These are phyloP conservation scores for Astrephomene gubernaculifera DNA, from an alignment of 139 green algal species.

Conservation along the genomic window DNA sequence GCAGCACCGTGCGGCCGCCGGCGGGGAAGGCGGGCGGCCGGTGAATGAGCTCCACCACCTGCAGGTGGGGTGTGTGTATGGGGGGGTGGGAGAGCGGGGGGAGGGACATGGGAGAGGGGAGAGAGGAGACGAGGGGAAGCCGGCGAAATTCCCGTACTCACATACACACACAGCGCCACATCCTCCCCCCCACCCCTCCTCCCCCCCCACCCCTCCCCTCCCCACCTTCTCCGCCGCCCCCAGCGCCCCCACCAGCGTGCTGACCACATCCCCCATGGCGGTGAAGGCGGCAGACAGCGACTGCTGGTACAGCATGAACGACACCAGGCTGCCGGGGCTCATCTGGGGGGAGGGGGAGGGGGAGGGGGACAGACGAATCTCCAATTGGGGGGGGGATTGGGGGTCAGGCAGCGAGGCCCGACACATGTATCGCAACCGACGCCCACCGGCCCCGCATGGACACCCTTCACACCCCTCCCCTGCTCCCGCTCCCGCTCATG, in stretches of 20 bases:
- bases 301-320: constrained; percentile 90
- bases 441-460: too few species aligned
- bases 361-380: too few species aligned
- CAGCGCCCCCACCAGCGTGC: constrained; percentile 77
- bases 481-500: not conserved
- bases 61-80: not conserved
- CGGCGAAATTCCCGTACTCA: too few species aligned
- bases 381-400: too few species aligned
- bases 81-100: not conserved
- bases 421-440: too few species aligned
- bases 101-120: too few species aligned
- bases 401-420: too few species aligned
- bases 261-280: constrained; percentile 85
- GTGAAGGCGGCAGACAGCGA: constrained; percentile 76
- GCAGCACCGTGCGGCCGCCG: constrained; percentile 45
- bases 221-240: constrained; percentile 86
- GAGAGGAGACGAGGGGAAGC: too few species aligned
- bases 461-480: too few species aligned
- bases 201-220: not conserved
- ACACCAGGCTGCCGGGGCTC: constrained; percentile 69
- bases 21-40: constrained; percentile 44
- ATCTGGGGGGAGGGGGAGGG: constrained; percentile 47
- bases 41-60: constrained; percentile 67
- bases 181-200: not conserved
- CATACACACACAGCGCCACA: not conserved